Conservation (phyloP, 1,284 basidiomycete genomes). For the Puccinia brachypodii region DNA sequence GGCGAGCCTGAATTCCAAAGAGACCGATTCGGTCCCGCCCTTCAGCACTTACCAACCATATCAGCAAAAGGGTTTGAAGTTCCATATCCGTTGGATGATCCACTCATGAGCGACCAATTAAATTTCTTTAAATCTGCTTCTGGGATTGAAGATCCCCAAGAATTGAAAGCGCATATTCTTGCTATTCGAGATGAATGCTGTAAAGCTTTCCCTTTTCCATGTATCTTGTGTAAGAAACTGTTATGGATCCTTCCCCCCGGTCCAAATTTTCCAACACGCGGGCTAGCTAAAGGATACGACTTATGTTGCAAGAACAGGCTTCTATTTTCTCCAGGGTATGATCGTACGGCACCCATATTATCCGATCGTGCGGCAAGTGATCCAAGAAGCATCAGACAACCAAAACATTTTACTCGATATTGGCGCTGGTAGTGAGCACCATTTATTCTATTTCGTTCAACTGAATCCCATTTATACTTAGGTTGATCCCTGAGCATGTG, state of each 20-base stretch:
- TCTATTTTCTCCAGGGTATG: constrained; percentile 26
- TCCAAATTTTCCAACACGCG: no score
- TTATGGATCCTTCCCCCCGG: no score
- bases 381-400: background rate
- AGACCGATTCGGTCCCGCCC: constrained; percentile 9
- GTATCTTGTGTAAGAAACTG: constrained; percentile 15
- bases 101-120: background rate
- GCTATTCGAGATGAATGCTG: constrained; percentile 1
- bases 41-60: background rate
- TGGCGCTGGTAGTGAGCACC: constrained; percentile 13
- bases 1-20: background rate
- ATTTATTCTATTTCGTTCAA: background rate
- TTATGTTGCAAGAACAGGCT: constrained; percentile 11
- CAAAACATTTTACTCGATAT: constrained; percentile 30
- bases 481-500: background rate
- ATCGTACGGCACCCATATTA: background rate
- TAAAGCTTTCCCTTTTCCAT: background rate
- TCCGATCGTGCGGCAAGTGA: background rate
- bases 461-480: background rate
- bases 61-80: constrained; percentile 13
- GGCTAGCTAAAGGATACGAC: background rate
- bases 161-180: constrained; percentile 15
- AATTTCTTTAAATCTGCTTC: constrained; percentile 27
- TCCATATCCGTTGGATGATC: constrained; percentile 34
- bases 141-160: constrained; percentile 7